phyloP scores from a whole-genome alignment of 306 rosid species.

The Malus orientalis region DNA sequence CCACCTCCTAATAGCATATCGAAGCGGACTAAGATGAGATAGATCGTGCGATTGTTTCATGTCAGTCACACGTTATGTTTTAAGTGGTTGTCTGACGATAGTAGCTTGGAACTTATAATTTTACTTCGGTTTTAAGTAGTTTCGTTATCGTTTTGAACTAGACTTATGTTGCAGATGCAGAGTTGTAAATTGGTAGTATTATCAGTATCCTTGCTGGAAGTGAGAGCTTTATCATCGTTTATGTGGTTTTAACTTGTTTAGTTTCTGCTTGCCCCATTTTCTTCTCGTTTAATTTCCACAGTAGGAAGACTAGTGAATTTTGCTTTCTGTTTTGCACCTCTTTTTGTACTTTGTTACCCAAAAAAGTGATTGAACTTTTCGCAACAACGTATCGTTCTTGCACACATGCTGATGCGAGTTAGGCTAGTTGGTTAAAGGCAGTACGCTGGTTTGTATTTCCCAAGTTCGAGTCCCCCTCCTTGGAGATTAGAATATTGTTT shows the following conservation, averaged over 20 bases:
- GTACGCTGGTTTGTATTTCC: background rate
- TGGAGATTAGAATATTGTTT: too few relatives aligned
- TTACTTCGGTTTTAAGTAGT: background rate
- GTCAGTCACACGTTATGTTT: background rate
- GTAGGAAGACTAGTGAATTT: background rate
- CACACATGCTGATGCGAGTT: too few relatives aligned
- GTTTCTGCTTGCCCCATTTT: background rate
- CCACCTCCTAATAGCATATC: conserved; percentile 38
- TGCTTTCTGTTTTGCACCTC: too few relatives aligned
- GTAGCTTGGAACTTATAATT: conserved; percentile 3
- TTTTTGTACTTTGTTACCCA: background rate
- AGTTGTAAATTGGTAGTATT: conserved; percentile 22
- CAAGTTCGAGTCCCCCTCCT: too few relatives aligned
- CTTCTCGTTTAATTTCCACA: too few relatives aligned
- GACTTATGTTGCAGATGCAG: background rate
- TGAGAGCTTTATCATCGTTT: background rate
- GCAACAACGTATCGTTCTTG: too few relatives aligned
- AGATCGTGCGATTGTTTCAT: conserved; percentile 10
- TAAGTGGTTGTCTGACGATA: background rate
- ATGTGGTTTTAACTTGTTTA: background rate
- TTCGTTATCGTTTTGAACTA: background rate
- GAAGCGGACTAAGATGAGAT: conserved; percentile 61
- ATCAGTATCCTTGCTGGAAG: background rate
- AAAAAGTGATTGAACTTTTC: too few relatives aligned
- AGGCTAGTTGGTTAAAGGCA: background rate